Evolutionary conservation across 805 yeast species (phyloP).

Genomic region (Kluyveromyces siamensis): DNA sequence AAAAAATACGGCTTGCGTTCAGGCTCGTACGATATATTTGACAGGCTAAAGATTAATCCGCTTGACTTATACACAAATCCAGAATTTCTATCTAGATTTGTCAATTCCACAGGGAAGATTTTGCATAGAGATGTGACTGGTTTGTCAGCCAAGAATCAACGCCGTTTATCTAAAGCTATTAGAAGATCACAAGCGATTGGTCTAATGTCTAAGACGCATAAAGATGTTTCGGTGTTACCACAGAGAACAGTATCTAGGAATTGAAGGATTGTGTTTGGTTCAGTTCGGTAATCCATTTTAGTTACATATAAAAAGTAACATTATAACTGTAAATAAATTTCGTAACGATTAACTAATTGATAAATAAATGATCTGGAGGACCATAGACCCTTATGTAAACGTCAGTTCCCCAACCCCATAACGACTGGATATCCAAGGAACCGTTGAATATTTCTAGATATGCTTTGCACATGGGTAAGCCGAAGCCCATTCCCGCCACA

Average conservation of each 20-base stretch:
- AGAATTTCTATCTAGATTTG: slow-evolving; percentile 51
- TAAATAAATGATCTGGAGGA: slow-evolving; percentile 13
- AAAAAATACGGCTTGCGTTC: slow-evolving; percentile 25
- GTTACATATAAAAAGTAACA: background rate
- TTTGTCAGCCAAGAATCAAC: slow-evolving; percentile 56
- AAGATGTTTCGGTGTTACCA: slow-evolving; percentile 41
- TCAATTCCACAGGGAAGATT: slow-evolving; percentile 68
- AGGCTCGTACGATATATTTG: slow-evolving; percentile 31
- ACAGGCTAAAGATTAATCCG: slow-evolving; percentile 52
- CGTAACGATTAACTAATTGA: background rate
- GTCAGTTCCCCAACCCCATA: slow-evolving; percentile 74
- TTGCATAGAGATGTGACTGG: slow-evolving; percentile 66
- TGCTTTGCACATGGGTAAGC: slow-evolving; percentile 74
- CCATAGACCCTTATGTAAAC: slow-evolving; percentile 49
- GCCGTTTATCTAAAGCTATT: slow-evolving; percentile 63
- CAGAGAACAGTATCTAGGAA: slow-evolving; percentile 7
- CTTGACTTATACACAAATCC: slow-evolving; percentile 66
- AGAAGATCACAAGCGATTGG: slow-evolving; percentile 78
- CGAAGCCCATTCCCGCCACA: slow-evolving; percentile 95
- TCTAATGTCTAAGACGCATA: slow-evolving; percentile 65
- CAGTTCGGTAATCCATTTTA: background rate
- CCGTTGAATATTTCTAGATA: slow-evolving; percentile 72
- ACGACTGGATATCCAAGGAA: slow-evolving; percentile 54
- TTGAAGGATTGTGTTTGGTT: background rate
- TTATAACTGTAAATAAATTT: background rate